Evolutionary conservation across 768 basidiomycete genomes (phyloP).

Genomic region (Lactifluus subvellereus): DNA sequence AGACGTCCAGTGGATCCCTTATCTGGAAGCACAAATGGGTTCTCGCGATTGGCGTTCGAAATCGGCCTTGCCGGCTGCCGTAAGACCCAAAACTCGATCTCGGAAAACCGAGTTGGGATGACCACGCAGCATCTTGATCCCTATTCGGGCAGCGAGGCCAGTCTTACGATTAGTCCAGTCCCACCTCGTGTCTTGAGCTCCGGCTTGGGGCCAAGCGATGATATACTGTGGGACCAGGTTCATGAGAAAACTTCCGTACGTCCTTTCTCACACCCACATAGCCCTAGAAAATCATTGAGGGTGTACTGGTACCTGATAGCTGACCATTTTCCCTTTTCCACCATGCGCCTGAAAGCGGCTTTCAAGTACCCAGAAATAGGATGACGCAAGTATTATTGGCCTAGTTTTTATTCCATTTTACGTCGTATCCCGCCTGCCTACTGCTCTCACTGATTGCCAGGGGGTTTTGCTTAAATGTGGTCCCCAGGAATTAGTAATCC

Average conservation of each 20-base stretch:
- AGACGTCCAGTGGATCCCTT: background rate
- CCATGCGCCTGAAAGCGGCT: background rate
- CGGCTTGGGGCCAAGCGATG: background rate
- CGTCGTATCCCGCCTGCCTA: background rate
- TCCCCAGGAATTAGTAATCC: background rate
- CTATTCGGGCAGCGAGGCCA: background rate
- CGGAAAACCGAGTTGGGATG: background rate
- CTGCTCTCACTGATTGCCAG: background rate
- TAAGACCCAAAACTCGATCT: background rate
- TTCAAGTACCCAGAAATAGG: background rate
- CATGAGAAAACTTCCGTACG: background rate
- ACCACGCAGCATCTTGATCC: background rate
- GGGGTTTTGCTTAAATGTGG: background rate
- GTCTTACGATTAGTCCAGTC: background rate
- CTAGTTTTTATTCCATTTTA: background rate
- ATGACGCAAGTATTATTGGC: background rate
- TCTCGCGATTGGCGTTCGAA: background rate
- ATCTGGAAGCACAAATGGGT: background rate
- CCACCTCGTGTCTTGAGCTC: constrained; percentile 1
- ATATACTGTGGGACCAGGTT: background rate
- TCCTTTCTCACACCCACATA: background rate
- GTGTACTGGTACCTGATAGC: background rate
- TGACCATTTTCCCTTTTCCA: background rate
- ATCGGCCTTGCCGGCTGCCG: background rate
- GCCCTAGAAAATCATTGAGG: too few species aligned